Percentiles rank a stretch among this genome's conserved stretches.
These are phyloP conservation scores for Salix dunnii DNA, from an alignment of 345 rosid species.

Conservation along the genomic window DNA sequence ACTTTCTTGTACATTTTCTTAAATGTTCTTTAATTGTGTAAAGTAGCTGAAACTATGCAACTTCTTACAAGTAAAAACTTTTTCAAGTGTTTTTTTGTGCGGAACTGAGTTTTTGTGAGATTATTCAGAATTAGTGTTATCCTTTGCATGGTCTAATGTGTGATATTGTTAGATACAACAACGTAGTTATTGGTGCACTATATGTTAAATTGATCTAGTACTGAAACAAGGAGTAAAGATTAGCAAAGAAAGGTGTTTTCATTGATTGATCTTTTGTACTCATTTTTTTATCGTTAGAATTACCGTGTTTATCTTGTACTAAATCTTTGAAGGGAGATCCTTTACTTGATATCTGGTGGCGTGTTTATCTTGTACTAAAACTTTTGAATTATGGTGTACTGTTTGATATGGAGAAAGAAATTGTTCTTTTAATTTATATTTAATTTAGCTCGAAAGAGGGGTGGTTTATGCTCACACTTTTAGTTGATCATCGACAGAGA, in stretches of 20 bases:
- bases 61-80: background rate
- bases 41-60: background rate
- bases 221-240: background rate
- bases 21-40: background rate
- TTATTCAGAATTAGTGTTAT: conserved; percentile 1
- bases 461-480: conserved; percentile 10
- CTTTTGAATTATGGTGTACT: background rate
- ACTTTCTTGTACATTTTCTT: background rate
- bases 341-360: background rate
- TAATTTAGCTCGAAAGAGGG: background rate
- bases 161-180: background rate
- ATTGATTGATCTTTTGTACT: background rate
- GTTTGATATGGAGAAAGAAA: background rate
- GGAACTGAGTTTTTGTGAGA: background rate
- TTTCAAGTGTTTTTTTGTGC: background rate
- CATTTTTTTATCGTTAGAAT: background rate
- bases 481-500: conserved; percentile 52
- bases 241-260: background rate
- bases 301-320: background rate
- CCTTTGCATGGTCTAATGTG: background rate
- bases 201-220: background rate
- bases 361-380: background rate
- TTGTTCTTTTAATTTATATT: too few relatives aligned
- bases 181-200: background rate
- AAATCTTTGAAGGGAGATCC: background rate